Conservation (phyloP, 1,284 basidiomycete species). For the Entoloma clypeatum region DNA sequence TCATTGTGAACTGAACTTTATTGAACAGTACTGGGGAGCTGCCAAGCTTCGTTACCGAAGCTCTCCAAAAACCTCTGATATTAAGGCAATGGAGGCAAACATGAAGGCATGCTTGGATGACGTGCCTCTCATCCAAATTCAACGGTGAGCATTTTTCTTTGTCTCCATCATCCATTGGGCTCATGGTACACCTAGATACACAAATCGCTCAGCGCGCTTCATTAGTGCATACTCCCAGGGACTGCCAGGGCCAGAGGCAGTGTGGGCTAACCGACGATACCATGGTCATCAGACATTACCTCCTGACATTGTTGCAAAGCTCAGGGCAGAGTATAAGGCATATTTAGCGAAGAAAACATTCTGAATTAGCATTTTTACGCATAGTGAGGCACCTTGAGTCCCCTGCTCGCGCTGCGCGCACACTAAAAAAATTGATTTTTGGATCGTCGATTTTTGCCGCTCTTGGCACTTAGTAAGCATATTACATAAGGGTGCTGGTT, state of each 20-base stretch:
- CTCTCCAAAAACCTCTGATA: slow-evolving; percentile 12
- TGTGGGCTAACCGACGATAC: slow-evolving; percentile 14
- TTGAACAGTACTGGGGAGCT: slow-evolving; percentile 27
- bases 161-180: not conserved
- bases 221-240: slow-evolving; percentile 16
- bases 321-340: not conserved
- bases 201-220: slow-evolving; percentile 17
- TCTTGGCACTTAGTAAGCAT: slow-evolving; percentile 8
- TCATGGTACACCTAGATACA: slow-evolving; percentile 12
- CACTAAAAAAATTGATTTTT: slow-evolving; percentile 7
- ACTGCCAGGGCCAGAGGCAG: slow-evolving; percentile 12
- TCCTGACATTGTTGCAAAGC: slow-evolving; percentile 8
- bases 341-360: not conserved
- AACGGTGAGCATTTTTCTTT: slow-evolving; percentile 10
- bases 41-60: slow-evolving; percentile 21
- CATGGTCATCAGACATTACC: slow-evolving; percentile 17
- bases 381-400: not conserved
- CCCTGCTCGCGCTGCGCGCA: not conserved
- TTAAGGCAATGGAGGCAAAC: slow-evolving; percentile 16
- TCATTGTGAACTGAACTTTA: slow-evolving; percentile 29
- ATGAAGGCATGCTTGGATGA: slow-evolving; percentile 13
- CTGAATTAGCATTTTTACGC: not conserved
- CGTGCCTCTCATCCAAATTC: slow-evolving; percentile 15
- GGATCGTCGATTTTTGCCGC: slow-evolving; percentile 1
- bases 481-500: slow-evolving; percentile 14